Conservation (phyloP, 2,329 filamentous ascomycete genomes). For the Chaetothyriales sp. region DNA sequence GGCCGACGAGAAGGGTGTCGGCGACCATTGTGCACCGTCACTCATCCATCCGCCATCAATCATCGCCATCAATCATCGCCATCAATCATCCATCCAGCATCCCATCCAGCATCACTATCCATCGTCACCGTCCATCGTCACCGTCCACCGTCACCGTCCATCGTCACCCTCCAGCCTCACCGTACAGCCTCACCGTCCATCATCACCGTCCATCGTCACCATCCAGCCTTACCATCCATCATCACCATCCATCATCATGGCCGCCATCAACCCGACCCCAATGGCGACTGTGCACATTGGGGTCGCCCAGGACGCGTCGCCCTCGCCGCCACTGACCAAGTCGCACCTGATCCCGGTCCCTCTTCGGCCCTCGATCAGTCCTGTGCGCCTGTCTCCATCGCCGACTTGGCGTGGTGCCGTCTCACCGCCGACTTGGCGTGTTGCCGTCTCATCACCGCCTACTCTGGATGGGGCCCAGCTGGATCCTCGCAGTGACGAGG, state of each 20-base stretch:
- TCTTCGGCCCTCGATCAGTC: constrained; percentile 3
- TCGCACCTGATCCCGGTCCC: constrained; percentile 81
- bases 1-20: too few relatives aligned
- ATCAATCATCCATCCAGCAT: too few relatives aligned
- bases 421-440: neutral
- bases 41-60: too few relatives aligned
- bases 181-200: neutral
- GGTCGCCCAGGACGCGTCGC: constrained; percentile 30
- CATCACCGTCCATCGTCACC: neutral
- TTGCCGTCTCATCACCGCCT: neutral
- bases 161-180: neutral
- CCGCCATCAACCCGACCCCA: constrained; percentile 8
- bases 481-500: constrained; percentile 6
- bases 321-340: constrained; percentile 78
- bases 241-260: constrained; percentile 1
- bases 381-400: constrained; percentile 5
- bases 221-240: too few relatives aligned
- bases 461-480: neutral
- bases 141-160: too few relatives aligned
- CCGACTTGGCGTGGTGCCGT: neutral
- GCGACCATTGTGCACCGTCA: too few relatives aligned
- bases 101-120: too few relatives aligned
- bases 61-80: too few relatives aligned
- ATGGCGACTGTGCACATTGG: constrained; percentile 4
- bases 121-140: too few relatives aligned